Evolutionary conservation across 352 stramenopile species (phyloP), one percentile per base, ranked within the genome.

Genomic region (Globisporangium iwayamae): DNA sequence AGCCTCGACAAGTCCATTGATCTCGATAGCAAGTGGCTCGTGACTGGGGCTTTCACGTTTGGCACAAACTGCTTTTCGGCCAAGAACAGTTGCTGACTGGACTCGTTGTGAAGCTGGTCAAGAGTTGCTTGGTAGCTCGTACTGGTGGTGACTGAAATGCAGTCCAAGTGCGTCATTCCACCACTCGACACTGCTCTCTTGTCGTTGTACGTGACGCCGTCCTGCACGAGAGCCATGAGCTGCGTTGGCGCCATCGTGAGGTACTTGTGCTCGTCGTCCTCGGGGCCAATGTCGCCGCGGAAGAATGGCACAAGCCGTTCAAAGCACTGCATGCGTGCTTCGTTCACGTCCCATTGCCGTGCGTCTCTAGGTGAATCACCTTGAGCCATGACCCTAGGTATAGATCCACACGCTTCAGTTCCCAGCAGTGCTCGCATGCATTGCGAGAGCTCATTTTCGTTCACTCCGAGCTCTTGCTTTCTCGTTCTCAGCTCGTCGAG

Each of bases 261-360:
- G 56, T 89, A 89, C 66, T 85, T 87, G 68, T 72, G 65, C 18
- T 82, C 75, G 5, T 68, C 64, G 30, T 86, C 73, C 2, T 80
- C 69, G 0, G 51, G 20, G 28, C 25, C 34, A 3, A 91, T 71
- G 4, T 70, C 56, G 11, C 54, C 70, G 56, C 82, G 79, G 51
- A 88, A 85, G 28, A 85, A 55, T 16, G 66, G 65, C 4, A 83
- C 71, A 1, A 91, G 52, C 1, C 22, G 63, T 55, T 79, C 70
- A 53, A 87, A 87, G 60, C 74, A 87, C 25, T 60, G 43, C 38
- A 88, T 76, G 22, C 82, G 69, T 14, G 68, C 72, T 43, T 76
- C 63, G 9, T 75, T 61, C 25, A 79, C 58, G 48, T 61, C 62
- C 70, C 74, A 76, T 16, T 34, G 18, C 3, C 9, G 41, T 36